Evolutionary conservation across 257 asterid species (phyloP).

Genomic region (Solanum clarkiae): DNA sequence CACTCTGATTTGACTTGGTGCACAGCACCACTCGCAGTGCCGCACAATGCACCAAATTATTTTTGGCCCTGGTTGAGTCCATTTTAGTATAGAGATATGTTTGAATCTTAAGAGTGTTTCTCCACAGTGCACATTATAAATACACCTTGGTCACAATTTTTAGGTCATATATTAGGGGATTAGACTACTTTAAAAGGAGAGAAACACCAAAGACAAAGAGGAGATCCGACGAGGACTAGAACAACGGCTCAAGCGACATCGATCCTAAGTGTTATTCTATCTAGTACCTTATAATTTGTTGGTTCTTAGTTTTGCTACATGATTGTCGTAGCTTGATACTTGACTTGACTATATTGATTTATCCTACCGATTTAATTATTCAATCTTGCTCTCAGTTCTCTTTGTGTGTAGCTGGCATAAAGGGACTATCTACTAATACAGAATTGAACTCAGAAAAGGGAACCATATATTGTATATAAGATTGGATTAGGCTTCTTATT

Average conservation of each 20-base stretch:
- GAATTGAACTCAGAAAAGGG: too few species aligned
- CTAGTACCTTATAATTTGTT: not conserved
- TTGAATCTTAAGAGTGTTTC: not conserved
- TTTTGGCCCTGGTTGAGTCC: not conserved
- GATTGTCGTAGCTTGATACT: not conserved
- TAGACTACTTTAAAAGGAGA: not conserved
- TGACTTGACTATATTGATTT: not conserved
- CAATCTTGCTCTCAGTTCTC: not conserved
- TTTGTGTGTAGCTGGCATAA: too few species aligned
- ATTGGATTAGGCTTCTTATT: not conserved
- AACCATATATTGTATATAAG: not conserved
- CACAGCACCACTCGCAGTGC: not conserved
- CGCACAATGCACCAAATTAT: not conserved
- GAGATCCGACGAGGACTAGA: not conserved
- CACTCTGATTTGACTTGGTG: not conserved
- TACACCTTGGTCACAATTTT: not conserved
- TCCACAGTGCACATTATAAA: not conserved
- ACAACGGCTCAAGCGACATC: not conserved
- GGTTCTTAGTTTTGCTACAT: not conserved
- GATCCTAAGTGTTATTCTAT: not conserved
- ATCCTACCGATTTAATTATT: not conserved
- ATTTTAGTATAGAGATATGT: not conserved
- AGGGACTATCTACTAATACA: too few species aligned
- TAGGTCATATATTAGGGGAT: not conserved
- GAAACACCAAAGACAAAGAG: not conserved